Base-by-base conservation (phyloP, 305 asterid genomes). In the Rubia tinctorum region DNA sequence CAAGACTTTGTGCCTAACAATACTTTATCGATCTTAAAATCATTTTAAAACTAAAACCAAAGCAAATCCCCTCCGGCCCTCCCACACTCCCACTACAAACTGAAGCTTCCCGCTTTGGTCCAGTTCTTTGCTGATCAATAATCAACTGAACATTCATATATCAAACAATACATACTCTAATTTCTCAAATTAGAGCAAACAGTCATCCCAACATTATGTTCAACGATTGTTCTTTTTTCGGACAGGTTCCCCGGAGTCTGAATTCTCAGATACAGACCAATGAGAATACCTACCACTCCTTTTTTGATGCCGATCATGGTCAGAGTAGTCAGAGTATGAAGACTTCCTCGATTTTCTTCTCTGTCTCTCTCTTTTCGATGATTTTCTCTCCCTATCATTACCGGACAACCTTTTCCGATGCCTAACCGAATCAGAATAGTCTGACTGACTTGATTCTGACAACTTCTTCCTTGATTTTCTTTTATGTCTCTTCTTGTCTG, bases 371-470 rank as follows among this genome's bases (percentile, higher is more conserved):
- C 4, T 34, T 34, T 34, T 34, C 39, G 39, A 34, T 34, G 39
- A 34, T 34, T 34, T 34, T 34, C 39, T 34, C 3, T 34, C 39
- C 39, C 39, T 4, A 69, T 82, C 87, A 56, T 82, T 88, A 34
- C 69, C 81, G 22, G 80, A 80, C 13, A 86, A 79, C 72, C 85
- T 86, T 74, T 73, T 78, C 10, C n/a, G 78, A 69, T 66, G 87
- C 77, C 85, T 75, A 70, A 71, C 77, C 53, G 68, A 71, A 18
- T 91, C 91, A 17, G 89, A 86, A 69, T 80, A 76, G 66, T 84
- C 96, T 0, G 88, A 79, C 69, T 86, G 73, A 72, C 81, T 82
- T 3, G 85, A 80, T 77, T 83, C 85, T 0, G 82, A 72, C 74
- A 73, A 3, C 64, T 59, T 82, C 73, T 80, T 80, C 63, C 34